Percentiles rank a stretch among this genome's conserved stretches.
These are phyloP conservation scores for Scheffersomyces illinoinensis DNA, from an alignment of 1,139 yeast genomes.

Conservation along the genomic window DNA sequence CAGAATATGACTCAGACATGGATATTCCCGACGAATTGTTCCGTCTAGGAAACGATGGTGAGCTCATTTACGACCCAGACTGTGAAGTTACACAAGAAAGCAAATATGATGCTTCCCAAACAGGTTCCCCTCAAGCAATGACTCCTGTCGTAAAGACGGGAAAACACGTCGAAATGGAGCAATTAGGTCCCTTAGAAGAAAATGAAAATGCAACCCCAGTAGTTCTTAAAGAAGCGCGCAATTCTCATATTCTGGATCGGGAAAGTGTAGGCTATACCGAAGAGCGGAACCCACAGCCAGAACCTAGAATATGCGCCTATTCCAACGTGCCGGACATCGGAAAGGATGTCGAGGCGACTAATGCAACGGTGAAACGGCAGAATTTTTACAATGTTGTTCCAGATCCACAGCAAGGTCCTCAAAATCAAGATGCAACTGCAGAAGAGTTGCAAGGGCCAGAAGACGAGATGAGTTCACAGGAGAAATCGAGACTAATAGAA, in stretches of 20 bases:
- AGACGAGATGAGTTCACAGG: conserved; percentile 7
- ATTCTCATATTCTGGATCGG: neutral
- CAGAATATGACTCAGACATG: conserved; percentile 1
- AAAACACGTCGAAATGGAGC: neutral
- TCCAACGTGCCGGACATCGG: neutral
- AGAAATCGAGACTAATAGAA: conserved; percentile 7
- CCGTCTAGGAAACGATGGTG: conserved; percentile 17
- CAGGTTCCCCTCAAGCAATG: neutral
- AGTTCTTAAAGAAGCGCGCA: neutral
- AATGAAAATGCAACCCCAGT: neutral
- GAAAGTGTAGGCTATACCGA: neutral
- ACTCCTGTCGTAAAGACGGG: neutral
- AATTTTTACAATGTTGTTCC: neutral
- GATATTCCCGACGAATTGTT: conserved; percentile 19
- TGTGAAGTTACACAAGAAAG: neutral
- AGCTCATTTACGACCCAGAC: conserved; percentile 22
- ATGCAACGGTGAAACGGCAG: neutral
- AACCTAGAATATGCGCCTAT: neutral
- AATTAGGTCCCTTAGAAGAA: neutral
- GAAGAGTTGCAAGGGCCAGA: neutral
- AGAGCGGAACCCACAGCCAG: neutral
- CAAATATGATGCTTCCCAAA: neutral
- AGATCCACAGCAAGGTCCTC: neutral
- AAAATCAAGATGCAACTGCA: neutral
- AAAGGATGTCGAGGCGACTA: neutral